Conservation (phyloP, 1,284 basidiomycete genomes). For the Heterobasidion irregulare region DNA sequence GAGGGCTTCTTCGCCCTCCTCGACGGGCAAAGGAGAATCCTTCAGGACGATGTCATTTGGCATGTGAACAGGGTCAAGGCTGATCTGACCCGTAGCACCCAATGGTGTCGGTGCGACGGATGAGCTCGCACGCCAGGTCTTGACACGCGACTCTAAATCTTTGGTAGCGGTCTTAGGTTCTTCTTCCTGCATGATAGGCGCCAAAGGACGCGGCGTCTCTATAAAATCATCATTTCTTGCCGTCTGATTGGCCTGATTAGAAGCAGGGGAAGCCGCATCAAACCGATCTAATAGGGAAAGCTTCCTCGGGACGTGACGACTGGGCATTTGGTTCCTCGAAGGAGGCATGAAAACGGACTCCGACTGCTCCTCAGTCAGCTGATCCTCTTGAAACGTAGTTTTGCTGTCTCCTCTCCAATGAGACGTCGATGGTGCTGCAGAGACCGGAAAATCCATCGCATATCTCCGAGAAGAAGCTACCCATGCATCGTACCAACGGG, state of each 20-base stretch:
- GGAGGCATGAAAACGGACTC: slow-evolving; percentile 19
- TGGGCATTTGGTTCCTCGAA: slow-evolving; percentile 12
- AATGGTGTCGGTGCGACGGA: slow-evolving; percentile 39
- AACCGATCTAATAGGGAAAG: slow-evolving; percentile 60
- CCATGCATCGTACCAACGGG: slow-evolving; percentile 71
- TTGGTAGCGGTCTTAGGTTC: slow-evolving; percentile 42
- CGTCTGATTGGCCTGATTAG: slow-evolving; percentile 17
- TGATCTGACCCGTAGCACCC: slow-evolving; percentile 40
- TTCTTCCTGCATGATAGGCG: slow-evolving; percentile 56
- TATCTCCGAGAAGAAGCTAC: slow-evolving; percentile 40
- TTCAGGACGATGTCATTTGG: slow-evolving; percentile 37
- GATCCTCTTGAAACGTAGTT: slow-evolving; percentile 37
- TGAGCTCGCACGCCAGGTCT: slow-evolving; percentile 56
- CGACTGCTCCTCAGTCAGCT: slow-evolving; percentile 27
- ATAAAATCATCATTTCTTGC: slow-evolving; percentile 12
- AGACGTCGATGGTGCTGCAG: slow-evolving; percentile 30
- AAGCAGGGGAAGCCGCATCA: slow-evolving; percentile 32
- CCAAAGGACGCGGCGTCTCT: slow-evolving; percentile 26
- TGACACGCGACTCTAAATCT: slow-evolving; percentile 47
- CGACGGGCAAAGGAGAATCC: slow-evolving; percentile 17
- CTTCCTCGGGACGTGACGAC: slow-evolving; percentile 51
- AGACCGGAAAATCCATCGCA: slow-evolving; percentile 31
- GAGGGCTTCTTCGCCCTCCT: slow-evolving; percentile 26
- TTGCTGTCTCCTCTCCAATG: slow-evolving; percentile 50
- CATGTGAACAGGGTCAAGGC: slow-evolving; percentile 44